Conservation (phyloP, 148 eudicot genomes). For the Nyssa sinensis region DNA sequence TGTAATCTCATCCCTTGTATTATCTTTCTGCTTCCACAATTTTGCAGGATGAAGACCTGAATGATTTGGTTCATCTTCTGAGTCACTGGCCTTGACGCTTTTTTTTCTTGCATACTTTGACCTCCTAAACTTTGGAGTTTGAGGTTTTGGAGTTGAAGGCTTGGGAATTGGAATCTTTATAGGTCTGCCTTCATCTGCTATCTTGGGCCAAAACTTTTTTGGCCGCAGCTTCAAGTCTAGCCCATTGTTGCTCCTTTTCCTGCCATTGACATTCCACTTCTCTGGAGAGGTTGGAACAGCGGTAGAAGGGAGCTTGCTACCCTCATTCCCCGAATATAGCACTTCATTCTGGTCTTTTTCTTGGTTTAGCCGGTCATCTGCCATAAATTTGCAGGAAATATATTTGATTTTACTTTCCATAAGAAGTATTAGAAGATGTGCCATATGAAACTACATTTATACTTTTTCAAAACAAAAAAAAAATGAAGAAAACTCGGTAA, state of each 20-base stretch:
- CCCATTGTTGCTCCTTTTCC: conserved; percentile 14
- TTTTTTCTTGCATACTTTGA: not conserved
- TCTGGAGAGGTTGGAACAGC: conserved; percentile 1
- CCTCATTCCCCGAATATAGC: not conserved
- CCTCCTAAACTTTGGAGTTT: conserved; percentile 18
- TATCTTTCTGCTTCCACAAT: conserved; percentile 12
- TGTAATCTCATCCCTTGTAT: too few relatives aligned
- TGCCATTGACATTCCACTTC: conserved; percentile 19
- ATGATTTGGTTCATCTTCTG: conserved; percentile 1
- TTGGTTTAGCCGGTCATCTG: conserved; percentile 3
- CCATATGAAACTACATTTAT: not conserved
- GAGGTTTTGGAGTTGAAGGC: conserved; percentile 28
- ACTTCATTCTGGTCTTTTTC: not conserved
- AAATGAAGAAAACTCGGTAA: too few relatives aligned
- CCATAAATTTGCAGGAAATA: not conserved
- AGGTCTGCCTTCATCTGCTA: conserved; percentile 20
- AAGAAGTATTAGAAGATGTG: not conserved
- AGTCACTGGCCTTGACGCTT: conserved; percentile 1
- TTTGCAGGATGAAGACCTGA: not conserved
- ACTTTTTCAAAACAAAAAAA: too few relatives aligned
- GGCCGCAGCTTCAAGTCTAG: conserved; percentile 15
- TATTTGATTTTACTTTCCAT: not conserved
- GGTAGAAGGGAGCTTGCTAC: not conserved
- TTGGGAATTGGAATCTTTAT: conserved; percentile 16
- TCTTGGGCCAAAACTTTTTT: conserved; percentile 36